Evolutionary conservation across 2,329 filamentous ascomycete species (phyloP).

Genomic region (Cryphonectria parasitica): DNA sequence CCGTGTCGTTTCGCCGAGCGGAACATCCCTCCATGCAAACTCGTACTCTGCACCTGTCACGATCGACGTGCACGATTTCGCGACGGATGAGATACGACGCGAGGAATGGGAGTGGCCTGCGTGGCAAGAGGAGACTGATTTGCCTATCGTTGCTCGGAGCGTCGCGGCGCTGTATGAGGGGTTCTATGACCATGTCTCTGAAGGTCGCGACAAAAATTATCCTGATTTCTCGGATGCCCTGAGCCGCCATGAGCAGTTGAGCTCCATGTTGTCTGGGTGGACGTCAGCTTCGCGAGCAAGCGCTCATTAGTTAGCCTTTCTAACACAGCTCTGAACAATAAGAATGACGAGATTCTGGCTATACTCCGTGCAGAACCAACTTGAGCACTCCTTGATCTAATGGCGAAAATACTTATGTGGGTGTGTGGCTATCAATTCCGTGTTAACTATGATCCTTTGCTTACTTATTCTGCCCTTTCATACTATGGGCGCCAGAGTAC

Average conservation of each 20-base stretch:
- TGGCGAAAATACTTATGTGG: no score
- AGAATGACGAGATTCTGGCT: neutral
- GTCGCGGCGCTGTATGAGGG: constrained; percentile 62
- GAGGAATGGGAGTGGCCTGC: constrained; percentile 50
- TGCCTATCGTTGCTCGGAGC: constrained; percentile 50
- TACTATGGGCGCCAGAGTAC: no score
- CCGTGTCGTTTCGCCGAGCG: constrained; percentile 39
- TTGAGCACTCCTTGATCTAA: no score
- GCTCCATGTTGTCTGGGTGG: constrained; percentile 20
- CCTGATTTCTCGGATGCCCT: constrained; percentile 21
- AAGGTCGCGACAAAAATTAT: constrained; percentile 15
- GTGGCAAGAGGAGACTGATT: constrained; percentile 46
- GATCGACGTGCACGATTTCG: constrained; percentile 56
- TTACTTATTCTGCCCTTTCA: no score
- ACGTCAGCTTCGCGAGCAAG: neutral
- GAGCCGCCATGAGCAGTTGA: constrained; percentile 23
- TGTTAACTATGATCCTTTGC: no score
- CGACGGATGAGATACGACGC: constrained; percentile 47
- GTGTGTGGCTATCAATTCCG: no score
- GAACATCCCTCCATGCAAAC: constrained; percentile 37
- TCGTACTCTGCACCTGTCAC: constrained; percentile 46
- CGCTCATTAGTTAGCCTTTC: neutral
- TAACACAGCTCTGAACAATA: neutral
- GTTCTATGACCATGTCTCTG: constrained; percentile 37
- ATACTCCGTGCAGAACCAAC: no score